A percentile compares a stretch with the other conserved stretches of the same genome.
Conservation (phyloP, 164 flowering plant genomes). For the Liquidambar formosana region DNA sequence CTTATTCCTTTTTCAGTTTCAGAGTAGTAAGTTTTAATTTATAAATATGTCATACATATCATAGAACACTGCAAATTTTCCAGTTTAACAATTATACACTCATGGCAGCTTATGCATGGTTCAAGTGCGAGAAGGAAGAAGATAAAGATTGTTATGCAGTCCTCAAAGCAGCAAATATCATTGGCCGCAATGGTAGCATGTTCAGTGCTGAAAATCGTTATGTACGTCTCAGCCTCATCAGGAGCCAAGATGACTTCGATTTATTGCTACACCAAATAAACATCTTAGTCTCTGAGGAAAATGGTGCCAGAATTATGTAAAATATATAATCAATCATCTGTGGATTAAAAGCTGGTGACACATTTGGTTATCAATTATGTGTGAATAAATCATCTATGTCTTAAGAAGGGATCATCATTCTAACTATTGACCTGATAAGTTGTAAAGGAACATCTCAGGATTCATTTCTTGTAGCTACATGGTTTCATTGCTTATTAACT, state of each 20-base stretch:
- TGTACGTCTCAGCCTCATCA: slow-evolving; percentile 55
- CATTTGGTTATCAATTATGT: neutral
- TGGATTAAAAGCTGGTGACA: slow-evolving; percentile 1
- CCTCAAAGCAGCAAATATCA: slow-evolving; percentile 44
- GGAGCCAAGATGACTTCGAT: slow-evolving; percentile 41
- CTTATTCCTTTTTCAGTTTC: too few species aligned
- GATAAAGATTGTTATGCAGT: slow-evolving; percentile 52
- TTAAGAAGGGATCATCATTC: neutral
- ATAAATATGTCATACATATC: neutral
- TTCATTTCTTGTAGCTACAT: neutral
- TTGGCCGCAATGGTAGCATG: slow-evolving; percentile 42
- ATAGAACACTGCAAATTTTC: too few species aligned
- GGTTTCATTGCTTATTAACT: neutral
- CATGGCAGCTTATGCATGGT: slow-evolving; percentile 72
- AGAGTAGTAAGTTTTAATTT: too few species aligned
- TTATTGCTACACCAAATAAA: slow-evolving; percentile 10
- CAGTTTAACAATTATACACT: neutral
- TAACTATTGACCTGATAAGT: neutral
- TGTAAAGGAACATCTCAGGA: neutral
- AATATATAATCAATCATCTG: neutral
- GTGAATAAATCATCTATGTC: neutral
- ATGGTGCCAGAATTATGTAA: too few species aligned
- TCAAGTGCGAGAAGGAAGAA: slow-evolving; percentile 66
- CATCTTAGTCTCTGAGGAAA: too few species aligned
- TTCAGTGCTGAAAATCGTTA: slow-evolving; percentile 42